Evolutionary conservation across 192 early-diverging fungal genomes (phyloP).

Genomic region (Gorgonomyces haynaldii): DNA sequence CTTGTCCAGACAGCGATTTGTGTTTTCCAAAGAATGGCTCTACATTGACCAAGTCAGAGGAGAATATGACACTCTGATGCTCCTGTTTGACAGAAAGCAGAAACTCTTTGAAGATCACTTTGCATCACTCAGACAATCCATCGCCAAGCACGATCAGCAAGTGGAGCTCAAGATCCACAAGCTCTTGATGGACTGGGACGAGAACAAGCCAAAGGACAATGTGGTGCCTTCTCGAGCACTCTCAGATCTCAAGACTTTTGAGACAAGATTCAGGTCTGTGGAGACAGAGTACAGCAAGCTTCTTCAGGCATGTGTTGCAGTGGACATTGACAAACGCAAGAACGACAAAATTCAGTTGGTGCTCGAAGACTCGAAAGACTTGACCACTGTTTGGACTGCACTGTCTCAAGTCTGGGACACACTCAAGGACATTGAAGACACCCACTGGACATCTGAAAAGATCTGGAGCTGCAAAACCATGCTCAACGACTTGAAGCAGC

Average conservation of each 20-base stretch:
- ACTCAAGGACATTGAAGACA: constrained; percentile 76
- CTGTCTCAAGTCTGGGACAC: constrained; percentile 72
- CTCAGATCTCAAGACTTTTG: constrained; percentile 71
- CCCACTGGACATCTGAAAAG: constrained; percentile 70
- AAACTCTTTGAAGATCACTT: constrained; percentile 90
- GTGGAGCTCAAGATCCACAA: constrained; percentile 75
- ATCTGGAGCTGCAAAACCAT: constrained; percentile 83
- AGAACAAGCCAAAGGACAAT: constrained; percentile 88
- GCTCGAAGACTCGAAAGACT: constrained; percentile 81
- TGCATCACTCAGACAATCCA: constrained; percentile 84
- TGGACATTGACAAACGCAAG: constrained; percentile 64
- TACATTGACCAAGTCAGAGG: constrained; percentile 91
- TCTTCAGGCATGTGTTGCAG: constrained; percentile 82
- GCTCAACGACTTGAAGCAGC: constrained; percentile 67
- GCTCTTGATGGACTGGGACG: constrained; percentile 84
- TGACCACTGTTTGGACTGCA: constrained; percentile 86
- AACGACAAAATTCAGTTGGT: constrained; percentile 70
- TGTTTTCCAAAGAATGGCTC: constrained; percentile 92
- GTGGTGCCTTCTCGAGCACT: constrained; percentile 77
- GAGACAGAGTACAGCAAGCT: constrained; percentile 81
- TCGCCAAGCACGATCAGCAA: constrained; percentile 76
- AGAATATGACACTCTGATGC: constrained; percentile 94
- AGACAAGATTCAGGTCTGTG: constrained; percentile 64
- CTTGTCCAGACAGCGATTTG: constrained; percentile 84
- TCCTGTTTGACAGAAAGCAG: constrained; percentile 84